A percentile compares a stretch with the other conserved stretches of the same genome.
Evolutionary conservation across 2,329 filamentous ascomycete genomes (phyloP).

Genomic region (Fusarium papillatum): DNA sequence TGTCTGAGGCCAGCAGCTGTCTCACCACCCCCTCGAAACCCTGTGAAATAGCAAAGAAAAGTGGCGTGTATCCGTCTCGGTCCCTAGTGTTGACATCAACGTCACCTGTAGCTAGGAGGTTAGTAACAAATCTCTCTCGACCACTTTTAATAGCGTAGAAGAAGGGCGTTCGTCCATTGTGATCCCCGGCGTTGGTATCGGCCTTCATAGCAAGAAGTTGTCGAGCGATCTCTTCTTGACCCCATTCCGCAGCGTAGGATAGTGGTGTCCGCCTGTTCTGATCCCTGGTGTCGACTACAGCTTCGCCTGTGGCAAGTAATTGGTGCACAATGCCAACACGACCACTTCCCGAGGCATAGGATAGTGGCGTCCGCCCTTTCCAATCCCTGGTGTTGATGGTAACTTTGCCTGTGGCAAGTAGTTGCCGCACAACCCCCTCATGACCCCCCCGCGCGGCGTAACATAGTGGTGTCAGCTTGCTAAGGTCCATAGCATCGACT

Average conservation of each 20-base stretch:
- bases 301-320: background rate
- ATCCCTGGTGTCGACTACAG: no score
- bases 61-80: background rate
- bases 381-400: background rate
- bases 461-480: background rate
- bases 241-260: background rate
- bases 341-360: no score
- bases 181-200: background rate
- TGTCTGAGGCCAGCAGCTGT: background rate
- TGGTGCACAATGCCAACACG: background rate
- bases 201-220: background rate
- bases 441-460: background rate
- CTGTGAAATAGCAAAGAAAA: background rate
- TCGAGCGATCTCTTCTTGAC: background rate
- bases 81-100: background rate
- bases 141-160: no score
- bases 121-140: no score
- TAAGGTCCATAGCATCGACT: no score
- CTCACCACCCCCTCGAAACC: background rate
- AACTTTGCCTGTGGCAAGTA: background rate
- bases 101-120: background rate
- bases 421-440: background rate
- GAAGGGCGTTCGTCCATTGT: background rate
- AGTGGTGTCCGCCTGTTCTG: background rate
- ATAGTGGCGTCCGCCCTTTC: no score